Base-by-base conservation (phyloP, 257 asterid species). In the Solanum habrochaites region DNA sequence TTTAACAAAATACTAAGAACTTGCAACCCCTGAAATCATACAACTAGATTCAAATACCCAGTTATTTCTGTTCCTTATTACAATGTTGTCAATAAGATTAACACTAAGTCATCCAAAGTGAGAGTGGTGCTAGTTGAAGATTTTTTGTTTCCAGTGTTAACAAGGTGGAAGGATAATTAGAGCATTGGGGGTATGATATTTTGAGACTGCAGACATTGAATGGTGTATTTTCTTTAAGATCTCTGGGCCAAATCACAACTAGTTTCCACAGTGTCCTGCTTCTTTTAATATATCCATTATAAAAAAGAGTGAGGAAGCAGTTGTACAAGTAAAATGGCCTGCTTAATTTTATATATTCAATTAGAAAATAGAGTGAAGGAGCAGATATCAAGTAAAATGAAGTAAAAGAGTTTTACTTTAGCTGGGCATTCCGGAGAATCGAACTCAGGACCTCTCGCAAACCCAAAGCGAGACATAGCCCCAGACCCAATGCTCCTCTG, bases 391-490 rank as follows among this genome's bases (percentile, higher is more conserved):
- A 16, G 40, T 78, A 42, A 42, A 42, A n/a, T 75, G 60, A 75
- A 75, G 23, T 75, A 25, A 78, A 43, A 78, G 11, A 27, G 12
- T n/a, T n/a, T 27, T 78, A 45, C 2, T 25, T 43, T 45, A 45
- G 6, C 8, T 25, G 98, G 96, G 95, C 98, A 93, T 92, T 93
- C 94, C 94, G n/a, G 92, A 92, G 94, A 91, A 93, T 96, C 88
- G 92, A 95, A 92, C 94, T 92, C 91, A 88, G 92, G 97, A 92
- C 97, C 96, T 92, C 94, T 90, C 94, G 94, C 94, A n/a, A n/a
- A 91, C 97, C 97, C 94, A 69, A 90, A 95, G 95, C 93, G 91
- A 92, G 98, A 93, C 96, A 93, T 94, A 91, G n/a, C 95, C 96
- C 96, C 91, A 94, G 95, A 92, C 98, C 99, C 92, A 94, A 92